Percentiles rank a stretch among this genome's conserved stretches.
Evolutionary conservation across 371 early-diverging fungal genomes (phyloP).

Genomic region (Rhizomucor pusillus): DNA sequence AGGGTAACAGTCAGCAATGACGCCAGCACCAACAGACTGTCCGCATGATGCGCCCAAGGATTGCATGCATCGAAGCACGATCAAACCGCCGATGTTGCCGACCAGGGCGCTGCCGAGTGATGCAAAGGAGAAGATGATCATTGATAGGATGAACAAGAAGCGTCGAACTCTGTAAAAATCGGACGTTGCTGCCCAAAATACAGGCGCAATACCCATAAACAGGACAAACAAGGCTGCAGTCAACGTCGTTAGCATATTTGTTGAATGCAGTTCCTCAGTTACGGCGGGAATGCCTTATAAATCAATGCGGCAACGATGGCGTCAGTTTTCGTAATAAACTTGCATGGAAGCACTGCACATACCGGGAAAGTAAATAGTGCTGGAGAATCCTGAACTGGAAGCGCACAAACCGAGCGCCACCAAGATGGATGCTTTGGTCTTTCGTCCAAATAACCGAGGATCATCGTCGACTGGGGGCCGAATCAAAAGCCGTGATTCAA

Average conservation of each 20-base stretch:
- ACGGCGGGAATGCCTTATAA: constrained; percentile 45
- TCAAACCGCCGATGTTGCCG: constrained; percentile 53
- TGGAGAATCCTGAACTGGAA: constrained; percentile 19
- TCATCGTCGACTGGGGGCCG: constrained; percentile 24
- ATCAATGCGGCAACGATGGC: neutral
- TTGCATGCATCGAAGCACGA: constrained; percentile 71
- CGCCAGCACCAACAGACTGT: constrained; percentile 27
- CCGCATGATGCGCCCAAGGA: constrained; percentile 65
- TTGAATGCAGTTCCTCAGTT: constrained; percentile 44
- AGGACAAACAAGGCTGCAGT: constrained; percentile 58
- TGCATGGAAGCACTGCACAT: neutral
- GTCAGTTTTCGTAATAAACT: neutral
- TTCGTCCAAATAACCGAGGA: constrained; percentile 15
- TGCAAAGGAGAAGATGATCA: constrained; percentile 58
- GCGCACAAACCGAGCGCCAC: constrained; percentile 16
- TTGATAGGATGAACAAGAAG: constrained; percentile 52
- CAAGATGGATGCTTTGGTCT: constrained; percentile 16
- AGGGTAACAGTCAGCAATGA: constrained; percentile 23
- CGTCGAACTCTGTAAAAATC: constrained; percentile 62
- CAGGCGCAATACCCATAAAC: constrained; percentile 56
- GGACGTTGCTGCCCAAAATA: constrained; percentile 68
- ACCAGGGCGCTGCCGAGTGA: constrained; percentile 69
- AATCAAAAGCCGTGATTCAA: constrained; percentile 10
- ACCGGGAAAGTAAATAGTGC: constrained; percentile 12
- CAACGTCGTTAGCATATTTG: constrained; percentile 47